phyloP scores from a whole-genome alignment of 257 asterid species.

The Petunia axillaris region DNA sequence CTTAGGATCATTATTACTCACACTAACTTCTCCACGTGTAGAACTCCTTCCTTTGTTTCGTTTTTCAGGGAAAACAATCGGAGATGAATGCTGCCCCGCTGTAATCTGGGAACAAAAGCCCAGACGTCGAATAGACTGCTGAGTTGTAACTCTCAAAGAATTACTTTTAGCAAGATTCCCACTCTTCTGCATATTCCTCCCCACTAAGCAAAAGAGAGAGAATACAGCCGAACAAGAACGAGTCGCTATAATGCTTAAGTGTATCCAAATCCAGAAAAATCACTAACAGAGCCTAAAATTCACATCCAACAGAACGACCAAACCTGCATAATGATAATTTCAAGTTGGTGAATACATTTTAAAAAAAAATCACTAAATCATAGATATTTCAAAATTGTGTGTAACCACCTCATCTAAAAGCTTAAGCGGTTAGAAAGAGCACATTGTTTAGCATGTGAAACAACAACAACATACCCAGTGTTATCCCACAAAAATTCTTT shows the following conservation, averaged over 20 bases:
- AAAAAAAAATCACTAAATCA: neutral
- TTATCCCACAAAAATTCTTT: too few relatives aligned
- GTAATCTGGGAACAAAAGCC: slow-evolving; percentile 86
- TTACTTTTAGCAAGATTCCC: slow-evolving; percentile 67
- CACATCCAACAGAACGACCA: neutral
- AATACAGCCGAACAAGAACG: slow-evolving; percentile 15
- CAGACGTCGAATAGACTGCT: slow-evolving; percentile 87
- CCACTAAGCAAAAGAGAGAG: slow-evolving; percentile 26
- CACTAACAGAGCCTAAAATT: slow-evolving; percentile 13
- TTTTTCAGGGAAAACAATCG: slow-evolving; percentile 88
- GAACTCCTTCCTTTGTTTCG: slow-evolving; percentile 70
- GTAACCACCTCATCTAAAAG: too few relatives aligned
- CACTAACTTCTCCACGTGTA: slow-evolving; percentile 40
- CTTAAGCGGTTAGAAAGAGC: too few relatives aligned
- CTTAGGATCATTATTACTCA: slow-evolving; percentile 51
- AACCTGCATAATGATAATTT: slow-evolving; percentile 22
- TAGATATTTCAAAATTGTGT: neutral
- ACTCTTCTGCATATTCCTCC: slow-evolving; percentile 66
- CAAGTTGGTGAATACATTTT: neutral
- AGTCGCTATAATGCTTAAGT: slow-evolving; percentile 13
- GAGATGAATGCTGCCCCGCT: slow-evolving; percentile 85
- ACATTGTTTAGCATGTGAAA: too few relatives aligned
- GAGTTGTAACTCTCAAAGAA: slow-evolving; percentile 73
- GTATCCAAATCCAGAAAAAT: slow-evolving; percentile 9
- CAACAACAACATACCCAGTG: too few relatives aligned